Evolutionary conservation across 805 yeast genomes (phyloP), one percentile per base, ranked within the genome.

Genomic region (Candida ulmi): DNA sequence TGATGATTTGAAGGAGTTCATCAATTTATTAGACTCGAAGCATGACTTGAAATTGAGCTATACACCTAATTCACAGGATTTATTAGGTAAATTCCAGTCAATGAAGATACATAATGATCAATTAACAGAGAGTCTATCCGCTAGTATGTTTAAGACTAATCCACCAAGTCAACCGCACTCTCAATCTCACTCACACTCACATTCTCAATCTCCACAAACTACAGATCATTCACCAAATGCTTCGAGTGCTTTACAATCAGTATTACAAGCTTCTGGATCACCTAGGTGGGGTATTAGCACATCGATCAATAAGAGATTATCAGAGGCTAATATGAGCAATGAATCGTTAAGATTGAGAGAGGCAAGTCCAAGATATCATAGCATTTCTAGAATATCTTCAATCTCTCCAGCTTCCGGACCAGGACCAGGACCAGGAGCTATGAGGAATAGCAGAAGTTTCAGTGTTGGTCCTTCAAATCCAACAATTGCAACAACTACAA

Each of bases 1-100:
- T 40, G 80, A 75, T 40, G 86, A 79, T 46, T 66, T 85, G 16
- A 71, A 81, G 42, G 85, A 82, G 37, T 85, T 85, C 64, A 83
- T 85, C 34, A 69, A 74, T 46, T 66, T 83, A 70, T 74, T 85
- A 33, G 93, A 85, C 46, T 74, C 77, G 34, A 78, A 76, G 49
- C 66, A 71, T 8, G 84, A 77, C 32, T 58, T 78, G 18, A 66
- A 73, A 30, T 51, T 55, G 17, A 50, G 42, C 15, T 46, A 48
- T 28, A 40, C 58, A 8, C 51, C 55, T 13, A 62, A 62, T 34
- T 56, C 64, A 13, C 52, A 70, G 8, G 79, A 74, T 40, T 74
- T 80, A 0, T 55, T 80, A 36, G 63, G 64, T 17, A 66, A 65
- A 45, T 80, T 71, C 50, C 83, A 78, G 51, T 60, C 62, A 40